Evolutionary conservation across 495 filamentous ascomycete genomes (phyloP).

Genomic region (Lindgomyces ingoldianus): DNA sequence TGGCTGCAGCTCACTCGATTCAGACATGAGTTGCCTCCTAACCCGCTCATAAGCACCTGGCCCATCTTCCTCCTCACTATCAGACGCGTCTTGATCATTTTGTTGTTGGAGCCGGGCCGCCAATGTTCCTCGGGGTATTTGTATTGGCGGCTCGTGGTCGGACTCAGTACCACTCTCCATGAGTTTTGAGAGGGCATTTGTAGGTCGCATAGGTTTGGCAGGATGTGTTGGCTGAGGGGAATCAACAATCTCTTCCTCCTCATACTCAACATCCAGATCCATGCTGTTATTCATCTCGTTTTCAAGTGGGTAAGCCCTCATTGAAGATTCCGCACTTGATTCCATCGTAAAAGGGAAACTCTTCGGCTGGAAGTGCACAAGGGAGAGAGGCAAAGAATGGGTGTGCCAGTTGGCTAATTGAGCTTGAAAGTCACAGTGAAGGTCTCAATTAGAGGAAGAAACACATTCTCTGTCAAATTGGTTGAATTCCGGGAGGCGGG

Average conservation of each 20-base stretch:
- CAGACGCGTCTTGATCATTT: slow-evolving; percentile 4
- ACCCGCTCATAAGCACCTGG: slow-evolving; percentile 25
- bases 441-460: neutral
- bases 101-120: slow-evolving; percentile 22
- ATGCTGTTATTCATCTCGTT: neutral
- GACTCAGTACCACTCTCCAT: slow-evolving; percentile 22
- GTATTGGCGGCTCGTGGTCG: slow-evolving; percentile 16
- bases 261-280: neutral
- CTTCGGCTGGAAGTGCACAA: too few species aligned
- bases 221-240: slow-evolving; percentile 7
- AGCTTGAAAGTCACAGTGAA: neutral
- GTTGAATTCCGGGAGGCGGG: neutral
- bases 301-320: neutral
- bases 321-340: neutral
- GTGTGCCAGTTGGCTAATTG: neutral
- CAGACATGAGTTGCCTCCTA: slow-evolving; percentile 8
- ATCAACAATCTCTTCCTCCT: slow-evolving; percentile 2
- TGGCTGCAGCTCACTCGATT: neutral
- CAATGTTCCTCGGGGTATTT: slow-evolving; percentile 21
- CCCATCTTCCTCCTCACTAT: slow-evolving; percentile 20
- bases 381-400: neutral
- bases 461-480: neutral
- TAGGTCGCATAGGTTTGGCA: neutral
- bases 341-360: neutral
- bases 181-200: slow-evolving; percentile 29